Percentiles rank a stretch among this genome's conserved stretches.
Evolutionary conservation across 2,329 filamentous ascomycete species (phyloP).

Genomic region (Aspergillus melleus): DNA sequence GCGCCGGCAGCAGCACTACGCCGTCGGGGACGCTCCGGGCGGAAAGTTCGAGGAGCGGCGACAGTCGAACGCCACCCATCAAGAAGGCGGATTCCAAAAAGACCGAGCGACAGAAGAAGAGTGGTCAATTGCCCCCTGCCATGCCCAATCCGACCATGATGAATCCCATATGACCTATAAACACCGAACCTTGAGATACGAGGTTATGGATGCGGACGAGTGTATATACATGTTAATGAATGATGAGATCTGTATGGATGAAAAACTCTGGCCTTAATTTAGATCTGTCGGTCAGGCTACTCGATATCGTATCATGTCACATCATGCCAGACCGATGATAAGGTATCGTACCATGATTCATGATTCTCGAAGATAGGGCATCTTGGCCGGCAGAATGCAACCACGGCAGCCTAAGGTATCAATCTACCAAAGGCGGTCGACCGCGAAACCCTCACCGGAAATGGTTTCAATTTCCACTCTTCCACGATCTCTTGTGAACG

Average conservation of each 20-base stretch:
- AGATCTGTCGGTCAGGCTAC: background rate
- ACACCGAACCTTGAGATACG: background rate
- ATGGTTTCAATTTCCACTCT: background rate
- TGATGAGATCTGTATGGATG: background rate
- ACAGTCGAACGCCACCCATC: conserved; percentile 28
- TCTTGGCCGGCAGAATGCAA: too few species aligned
- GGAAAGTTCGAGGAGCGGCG: conserved; percentile 33
- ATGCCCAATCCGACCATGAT: conserved; percentile 33
- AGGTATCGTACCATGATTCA: too few species aligned
- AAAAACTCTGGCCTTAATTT: background rate
- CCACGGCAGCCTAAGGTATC: background rate
- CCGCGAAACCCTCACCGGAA: background rate
- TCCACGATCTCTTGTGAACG: background rate
- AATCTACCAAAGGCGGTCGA: background rate
- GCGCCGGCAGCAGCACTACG: conserved; percentile 30
- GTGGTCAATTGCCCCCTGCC: conserved; percentile 19
- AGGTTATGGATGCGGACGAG: background rate
- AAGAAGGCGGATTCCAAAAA: conserved; percentile 10
- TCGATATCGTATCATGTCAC: background rate
- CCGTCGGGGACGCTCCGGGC: conserved; percentile 25
- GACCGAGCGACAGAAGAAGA: conserved; percentile 8
- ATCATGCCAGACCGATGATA: too few species aligned
- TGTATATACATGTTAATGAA: conserved; percentile 7
- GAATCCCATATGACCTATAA: conserved; percentile 33
- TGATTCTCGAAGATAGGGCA: too few species aligned